Conservation (phyloP, 352 stramenopile species). For the Phytophthora pluvialis region DNA sequence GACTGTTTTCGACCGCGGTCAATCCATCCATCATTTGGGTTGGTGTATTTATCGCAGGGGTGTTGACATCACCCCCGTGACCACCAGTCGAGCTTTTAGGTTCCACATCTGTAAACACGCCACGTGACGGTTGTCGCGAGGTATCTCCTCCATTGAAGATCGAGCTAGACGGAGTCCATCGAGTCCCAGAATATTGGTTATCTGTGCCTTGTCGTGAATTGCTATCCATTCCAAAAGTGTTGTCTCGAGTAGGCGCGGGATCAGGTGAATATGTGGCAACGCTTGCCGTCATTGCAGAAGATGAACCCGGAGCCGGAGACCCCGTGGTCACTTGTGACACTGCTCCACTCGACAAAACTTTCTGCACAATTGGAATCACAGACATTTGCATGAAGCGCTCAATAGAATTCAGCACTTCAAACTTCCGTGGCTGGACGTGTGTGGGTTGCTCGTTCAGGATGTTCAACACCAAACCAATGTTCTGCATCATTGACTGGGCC, state of each 20-base stretch:
- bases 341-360: constrained; percentile 45
- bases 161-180: constrained; percentile 20
- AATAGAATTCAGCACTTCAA: constrained; percentile 79
- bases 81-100: constrained; percentile 5
- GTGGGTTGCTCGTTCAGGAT: constrained; percentile 59
- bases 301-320: constrained; percentile 9
- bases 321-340: constrained; percentile 5
- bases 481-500: constrained; percentile 82
- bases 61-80: constrained; percentile 2
- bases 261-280: constrained; percentile 18
- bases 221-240: neutral
- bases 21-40: constrained; percentile 26
- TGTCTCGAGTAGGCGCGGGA: constrained; percentile 7
- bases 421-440: constrained; percentile 57
- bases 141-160: constrained; percentile 7
- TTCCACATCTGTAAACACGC: constrained; percentile 20
- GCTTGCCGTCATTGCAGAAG: constrained; percentile 3
- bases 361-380: constrained; percentile 78
- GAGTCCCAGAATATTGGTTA: constrained; percentile 15
- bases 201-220: constrained; percentile 1
- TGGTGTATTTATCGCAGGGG: constrained; percentile 2
- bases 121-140: constrained; percentile 12
- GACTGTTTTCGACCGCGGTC: constrained; percentile 15
- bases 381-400: constrained; percentile 84
- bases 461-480: constrained; percentile 74